phyloP scores from a whole-genome alignment of 768 basidiomycete species.

The Kwoniella botswanensis region DNA sequence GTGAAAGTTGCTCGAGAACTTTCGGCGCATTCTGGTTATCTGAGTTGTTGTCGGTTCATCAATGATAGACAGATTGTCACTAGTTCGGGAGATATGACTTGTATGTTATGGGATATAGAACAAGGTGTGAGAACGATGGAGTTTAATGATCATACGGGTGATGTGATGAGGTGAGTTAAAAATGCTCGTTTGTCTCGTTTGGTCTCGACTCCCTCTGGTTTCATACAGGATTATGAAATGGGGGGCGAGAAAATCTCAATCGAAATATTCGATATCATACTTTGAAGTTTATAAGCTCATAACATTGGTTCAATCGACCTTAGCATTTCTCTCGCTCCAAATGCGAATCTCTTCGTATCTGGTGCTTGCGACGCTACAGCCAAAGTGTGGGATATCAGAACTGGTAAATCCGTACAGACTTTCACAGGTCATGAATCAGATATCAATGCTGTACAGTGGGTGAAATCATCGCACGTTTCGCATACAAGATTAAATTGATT shows the following conservation, averaged over 20 bases:
- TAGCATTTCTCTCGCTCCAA: constrained; percentile 92
- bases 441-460: constrained; percentile 97
- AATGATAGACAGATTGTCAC: constrained; percentile 99
- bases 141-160: constrained; percentile 98
- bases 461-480: neutral
- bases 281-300: neutral
- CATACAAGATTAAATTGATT: neutral
- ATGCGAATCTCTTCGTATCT: constrained; percentile 95
- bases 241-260: neutral
- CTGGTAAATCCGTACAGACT: constrained; percentile 95
- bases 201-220: neutral
- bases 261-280: too few species aligned
- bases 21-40: constrained; percentile 96
- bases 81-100: constrained; percentile 98
- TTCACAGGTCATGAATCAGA: constrained; percentile 99
- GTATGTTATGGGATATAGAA: constrained; percentile 99
- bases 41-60: constrained; percentile 97
- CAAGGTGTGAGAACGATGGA: constrained; percentile 96
- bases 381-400: constrained; percentile 98
- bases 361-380: constrained; percentile 98
- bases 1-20: constrained; percentile 92
- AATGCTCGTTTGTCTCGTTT: neutral
- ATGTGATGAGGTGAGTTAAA: constrained; percentile 90
- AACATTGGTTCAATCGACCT: neutral
- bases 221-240: neutral